Conservation (phyloP, 352 stramenopile genomes). For the Pseudoperonospora humuli region DNA sequence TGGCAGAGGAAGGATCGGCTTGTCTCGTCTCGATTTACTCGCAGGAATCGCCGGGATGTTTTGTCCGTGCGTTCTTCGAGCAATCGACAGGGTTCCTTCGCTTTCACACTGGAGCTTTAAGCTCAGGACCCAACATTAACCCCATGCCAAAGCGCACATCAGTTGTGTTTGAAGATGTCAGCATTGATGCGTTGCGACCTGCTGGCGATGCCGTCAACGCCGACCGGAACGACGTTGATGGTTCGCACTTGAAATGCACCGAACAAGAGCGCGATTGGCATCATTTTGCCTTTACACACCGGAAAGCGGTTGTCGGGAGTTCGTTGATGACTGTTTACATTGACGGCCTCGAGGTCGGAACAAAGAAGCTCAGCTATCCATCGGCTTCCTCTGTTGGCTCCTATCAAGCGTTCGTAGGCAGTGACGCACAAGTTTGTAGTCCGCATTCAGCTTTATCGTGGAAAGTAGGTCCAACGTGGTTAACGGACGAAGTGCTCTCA, state of each 20-base stretch:
- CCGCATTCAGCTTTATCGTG: constrained; percentile 56
- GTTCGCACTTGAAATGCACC: constrained; percentile 6
- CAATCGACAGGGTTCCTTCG: constrained; percentile 49
- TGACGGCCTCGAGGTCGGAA: constrained; percentile 58
- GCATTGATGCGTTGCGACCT: constrained; percentile 35
- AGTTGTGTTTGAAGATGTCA: constrained; percentile 55
- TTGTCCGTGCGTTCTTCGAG: constrained; percentile 70
- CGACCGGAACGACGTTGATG: background rate
- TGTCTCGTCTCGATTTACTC: constrained; percentile 72
- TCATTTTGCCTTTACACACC: constrained; percentile 64
- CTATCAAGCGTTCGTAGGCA: constrained; percentile 64
- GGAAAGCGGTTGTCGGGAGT: constrained; percentile 59
- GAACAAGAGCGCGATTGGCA: constrained; percentile 52
- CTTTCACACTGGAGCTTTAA: constrained; percentile 51
- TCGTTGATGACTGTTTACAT: constrained; percentile 69
- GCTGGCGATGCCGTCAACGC: background rate
- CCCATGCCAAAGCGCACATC: constrained; percentile 42
- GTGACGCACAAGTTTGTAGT: constrained; percentile 64
- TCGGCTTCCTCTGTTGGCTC: constrained; percentile 32
- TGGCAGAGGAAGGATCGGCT: constrained; percentile 37
- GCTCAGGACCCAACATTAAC: constrained; percentile 49
- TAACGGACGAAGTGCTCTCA: constrained; percentile 51
- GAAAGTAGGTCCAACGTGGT: constrained; percentile 56
- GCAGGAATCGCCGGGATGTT: constrained; percentile 53
- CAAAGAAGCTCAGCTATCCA: constrained; percentile 69